Evolutionary conservation across 257 asterid species (phyloP).

Genomic region (Solanum sparsipilum): DNA sequence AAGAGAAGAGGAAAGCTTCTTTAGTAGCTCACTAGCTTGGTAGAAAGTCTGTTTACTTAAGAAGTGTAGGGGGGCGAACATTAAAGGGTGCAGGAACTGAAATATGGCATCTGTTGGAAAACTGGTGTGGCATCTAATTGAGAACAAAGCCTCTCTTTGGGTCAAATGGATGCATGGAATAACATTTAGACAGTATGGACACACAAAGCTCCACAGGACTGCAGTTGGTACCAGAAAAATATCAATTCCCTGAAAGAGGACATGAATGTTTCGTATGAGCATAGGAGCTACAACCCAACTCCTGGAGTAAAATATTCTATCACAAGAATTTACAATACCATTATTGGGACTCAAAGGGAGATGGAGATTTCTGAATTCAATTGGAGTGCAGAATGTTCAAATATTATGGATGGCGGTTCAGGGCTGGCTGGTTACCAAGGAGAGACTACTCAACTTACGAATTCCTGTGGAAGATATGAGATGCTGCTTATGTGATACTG

Average conservation of each 20-base stretch:
- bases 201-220: neutral
- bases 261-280: neutral
- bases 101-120: neutral
- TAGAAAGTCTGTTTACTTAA: neutral
- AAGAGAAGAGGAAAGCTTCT: neutral
- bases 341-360: neutral
- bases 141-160: neutral
- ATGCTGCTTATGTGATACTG: neutral
- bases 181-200: neutral
- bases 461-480: neutral
- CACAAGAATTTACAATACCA: neutral
- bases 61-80: neutral
- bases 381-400: neutral
- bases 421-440: neutral
- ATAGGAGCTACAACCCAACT: neutral
- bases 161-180: neutral
- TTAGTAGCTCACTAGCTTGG: neutral
- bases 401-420: neutral
- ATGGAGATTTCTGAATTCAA: neutral
- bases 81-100: neutral
- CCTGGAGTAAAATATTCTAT: neutral
- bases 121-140: neutral
- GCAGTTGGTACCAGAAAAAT: neutral
- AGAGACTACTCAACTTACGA: neutral
- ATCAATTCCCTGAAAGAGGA: neutral